These are phyloP conservation scores for Xylariaceae sp. DNA, from an alignment of 2,329 filamentous ascomycete species.

Conservation along the genomic window DNA sequence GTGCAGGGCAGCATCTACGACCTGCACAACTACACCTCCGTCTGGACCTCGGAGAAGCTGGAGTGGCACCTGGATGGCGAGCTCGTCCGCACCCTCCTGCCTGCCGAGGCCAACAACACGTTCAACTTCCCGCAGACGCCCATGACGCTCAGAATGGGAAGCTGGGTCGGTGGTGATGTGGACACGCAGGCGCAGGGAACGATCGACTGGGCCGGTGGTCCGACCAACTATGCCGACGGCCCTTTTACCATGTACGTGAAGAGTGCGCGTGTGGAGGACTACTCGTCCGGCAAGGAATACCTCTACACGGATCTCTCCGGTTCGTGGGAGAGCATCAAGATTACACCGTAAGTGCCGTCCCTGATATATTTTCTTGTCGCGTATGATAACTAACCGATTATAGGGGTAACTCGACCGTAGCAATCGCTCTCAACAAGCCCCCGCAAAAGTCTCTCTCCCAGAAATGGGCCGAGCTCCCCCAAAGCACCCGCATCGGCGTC, in stretches of 20 bases:
- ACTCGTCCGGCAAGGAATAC: slow-evolving; percentile 60
- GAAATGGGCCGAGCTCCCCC: slow-evolving; percentile 50
- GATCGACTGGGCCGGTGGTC: slow-evolving; percentile 64
- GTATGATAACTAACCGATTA: neutral
- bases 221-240: slow-evolving; percentile 58
- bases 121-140: slow-evolving; percentile 70
- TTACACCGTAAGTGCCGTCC: slow-evolving; percentile 40
- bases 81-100: slow-evolving; percentile 58
- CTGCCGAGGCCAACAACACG: slow-evolving; percentile 56
- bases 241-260: slow-evolving; percentile 74
- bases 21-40: slow-evolving; percentile 70
- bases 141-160: slow-evolving; percentile 63
- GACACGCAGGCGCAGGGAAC: slow-evolving; percentile 47
- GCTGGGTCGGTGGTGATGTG: slow-evolving; percentile 60
- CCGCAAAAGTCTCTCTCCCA: slow-evolving; percentile 42
- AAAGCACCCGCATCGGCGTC: slow-evolving; percentile 47
- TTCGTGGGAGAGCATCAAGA: slow-evolving; percentile 58
- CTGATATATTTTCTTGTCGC: neutral
- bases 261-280: slow-evolving; percentile 50
- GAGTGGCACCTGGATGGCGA: slow-evolving; percentile 66
- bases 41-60: slow-evolving; percentile 63
- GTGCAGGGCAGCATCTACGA: slow-evolving; percentile 52
- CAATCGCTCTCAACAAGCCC: slow-evolving; percentile 38
- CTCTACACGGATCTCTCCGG: slow-evolving; percentile 58
- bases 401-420: slow-evolving; percentile 54